phyloP scores from a whole-genome alignment of 495 filamentous ascomycete genomes.

The Talaromyces wortmannii region DNA sequence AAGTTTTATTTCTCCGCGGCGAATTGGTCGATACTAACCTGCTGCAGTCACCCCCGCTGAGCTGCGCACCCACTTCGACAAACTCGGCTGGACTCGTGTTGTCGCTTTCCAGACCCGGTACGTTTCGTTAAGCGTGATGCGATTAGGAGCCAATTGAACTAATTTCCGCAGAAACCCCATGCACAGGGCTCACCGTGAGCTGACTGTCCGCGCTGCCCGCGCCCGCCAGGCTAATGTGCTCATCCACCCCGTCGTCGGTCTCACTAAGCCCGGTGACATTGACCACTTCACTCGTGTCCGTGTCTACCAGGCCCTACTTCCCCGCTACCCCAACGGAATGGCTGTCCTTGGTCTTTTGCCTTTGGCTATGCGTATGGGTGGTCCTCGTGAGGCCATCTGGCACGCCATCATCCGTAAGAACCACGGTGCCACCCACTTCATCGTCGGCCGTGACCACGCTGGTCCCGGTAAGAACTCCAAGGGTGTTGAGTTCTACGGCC shows the following conservation, averaged over 20 bases:
- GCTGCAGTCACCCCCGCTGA: slow-evolving; percentile 81
- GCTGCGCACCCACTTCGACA: slow-evolving; percentile 93
- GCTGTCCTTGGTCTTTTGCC: slow-evolving; percentile 93
- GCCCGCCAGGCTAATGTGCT: slow-evolving; percentile 95
- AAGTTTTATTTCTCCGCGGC: slow-evolving; percentile 22
- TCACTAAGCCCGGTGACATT: slow-evolving; percentile 98
- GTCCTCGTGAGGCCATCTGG: slow-evolving; percentile 97
- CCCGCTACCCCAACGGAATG: slow-evolving; percentile 98
- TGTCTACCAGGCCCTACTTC: slow-evolving; percentile 94
- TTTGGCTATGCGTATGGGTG: slow-evolving; percentile 98
- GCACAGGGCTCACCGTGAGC: slow-evolving; percentile 95
- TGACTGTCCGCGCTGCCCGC: slow-evolving; percentile 94
- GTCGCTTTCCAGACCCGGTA: slow-evolving; percentile 91
- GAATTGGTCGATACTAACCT: slow-evolving; percentile 7
- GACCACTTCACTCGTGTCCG: slow-evolving; percentile 99
- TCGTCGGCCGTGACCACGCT: slow-evolving; percentile 95
- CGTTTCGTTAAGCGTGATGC: neutral
- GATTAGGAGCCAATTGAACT: neutral
- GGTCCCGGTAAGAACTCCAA: slow-evolving; percentile 95
- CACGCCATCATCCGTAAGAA: slow-evolving; percentile 99
- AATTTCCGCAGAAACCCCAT: slow-evolving; percentile 71
- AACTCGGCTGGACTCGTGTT: slow-evolving; percentile 93
- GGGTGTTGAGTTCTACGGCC: slow-evolving; percentile 95
- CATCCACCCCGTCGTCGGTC: slow-evolving; percentile 96
- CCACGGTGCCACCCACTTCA: slow-evolving; percentile 98